Evolutionary conservation across 768 basidiomycete species (phyloP).

Genomic region (Auriscalpium microsporum): DNA sequence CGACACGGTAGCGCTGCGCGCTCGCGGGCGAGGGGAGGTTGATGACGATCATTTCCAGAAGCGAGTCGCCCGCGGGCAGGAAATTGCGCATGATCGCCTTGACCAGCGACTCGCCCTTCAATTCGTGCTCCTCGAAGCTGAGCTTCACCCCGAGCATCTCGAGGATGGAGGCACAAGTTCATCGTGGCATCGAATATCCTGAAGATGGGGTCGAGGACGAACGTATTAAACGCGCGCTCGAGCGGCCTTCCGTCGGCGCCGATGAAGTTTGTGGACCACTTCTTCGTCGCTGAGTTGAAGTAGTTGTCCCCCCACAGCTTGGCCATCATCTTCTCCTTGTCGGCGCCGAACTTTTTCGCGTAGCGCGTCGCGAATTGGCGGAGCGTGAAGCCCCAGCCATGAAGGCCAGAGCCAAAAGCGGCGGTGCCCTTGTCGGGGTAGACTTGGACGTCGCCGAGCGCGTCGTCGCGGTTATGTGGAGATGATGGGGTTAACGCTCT

Average conservation of each 20-base stretch:
- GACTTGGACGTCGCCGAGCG: slow-evolving; percentile 96
- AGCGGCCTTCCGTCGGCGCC: slow-evolving; percentile 80
- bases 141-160: slow-evolving; percentile 96
- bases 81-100: slow-evolving; percentile 99
- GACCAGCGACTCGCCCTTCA: slow-evolving; percentile 91
- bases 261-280: slow-evolving; percentile 79
- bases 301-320: slow-evolving; percentile 99
- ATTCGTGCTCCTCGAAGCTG: slow-evolving; percentile 77
- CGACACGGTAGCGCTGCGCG: slow-evolving; percentile 97
- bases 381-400: slow-evolving; percentile 99
- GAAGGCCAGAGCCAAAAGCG: slow-evolving; percentile 98
- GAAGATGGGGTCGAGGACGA: slow-evolving; percentile 99
- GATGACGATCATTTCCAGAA: slow-evolving; percentile 99
- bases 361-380: slow-evolving; percentile 94
- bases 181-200: slow-evolving; percentile 96
- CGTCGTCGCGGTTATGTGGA: slow-evolving; percentile 86
- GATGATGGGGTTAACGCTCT: slow-evolving; percentile 96
- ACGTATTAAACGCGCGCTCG: slow-evolving; percentile 97
- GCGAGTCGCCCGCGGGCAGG: slow-evolving; percentile 96
- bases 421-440: slow-evolving; percentile 98
- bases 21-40: slow-evolving; percentile 96
- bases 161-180: slow-evolving; percentile 87
- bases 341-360: slow-evolving; percentile 97
- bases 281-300: slow-evolving; percentile 94
- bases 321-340: slow-evolving; percentile 96